A percentile compares a stretch with the other conserved stretches of the same genome.
Evolutionary conservation across 345 rosid species (phyloP).

Genomic region (Capsella bursapastoris): DNA sequence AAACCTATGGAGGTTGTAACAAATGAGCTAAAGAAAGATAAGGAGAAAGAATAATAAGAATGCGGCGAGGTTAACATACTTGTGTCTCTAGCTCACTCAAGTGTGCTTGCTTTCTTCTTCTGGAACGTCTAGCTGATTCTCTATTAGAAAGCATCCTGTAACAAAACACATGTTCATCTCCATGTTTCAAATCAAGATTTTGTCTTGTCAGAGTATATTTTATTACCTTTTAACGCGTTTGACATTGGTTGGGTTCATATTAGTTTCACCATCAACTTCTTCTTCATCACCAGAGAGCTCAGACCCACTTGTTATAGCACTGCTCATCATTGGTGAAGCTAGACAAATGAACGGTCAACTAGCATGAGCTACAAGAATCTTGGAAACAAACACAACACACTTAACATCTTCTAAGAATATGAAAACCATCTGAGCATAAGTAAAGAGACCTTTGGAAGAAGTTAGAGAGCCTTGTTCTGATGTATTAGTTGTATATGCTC

Average conservation of each 20-base stretch:
- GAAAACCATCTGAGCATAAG: background rate
- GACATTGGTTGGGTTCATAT: slow-evolving; percentile 66
- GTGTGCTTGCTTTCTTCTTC: slow-evolving; percentile 95
- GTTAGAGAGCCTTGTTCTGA: slow-evolving; percentile 61
- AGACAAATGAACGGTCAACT: slow-evolving; percentile 34
- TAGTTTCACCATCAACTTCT: slow-evolving; percentile 77
- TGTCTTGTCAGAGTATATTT: background rate
- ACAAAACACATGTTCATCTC: slow-evolving; percentile 9
- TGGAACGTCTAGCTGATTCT: slow-evolving; percentile 95
- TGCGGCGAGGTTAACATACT: slow-evolving; percentile 46
- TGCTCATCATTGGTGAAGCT: slow-evolving; percentile 51
- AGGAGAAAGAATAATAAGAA: slow-evolving; percentile 14
- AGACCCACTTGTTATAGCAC: slow-evolving; percentile 70
- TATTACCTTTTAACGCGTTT: slow-evolving; percentile 85
- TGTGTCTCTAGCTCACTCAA: slow-evolving; percentile 90
- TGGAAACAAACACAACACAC: background rate
- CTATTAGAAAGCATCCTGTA: slow-evolving; percentile 95
- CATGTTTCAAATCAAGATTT: background rate
- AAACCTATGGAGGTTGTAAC: slow-evolving; percentile 54
- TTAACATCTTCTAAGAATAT: background rate
- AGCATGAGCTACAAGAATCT: slow-evolving; percentile 31
- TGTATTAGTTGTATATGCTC: slow-evolving; percentile 53
- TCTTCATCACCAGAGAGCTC: slow-evolving; percentile 88
- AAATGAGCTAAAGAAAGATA: slow-evolving; percentile 3
- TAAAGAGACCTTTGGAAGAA: slow-evolving; percentile 58